Evolutionary conservation across 495 filamentous ascomycete species (phyloP).

Genomic region (Trichoderma virens): DNA sequence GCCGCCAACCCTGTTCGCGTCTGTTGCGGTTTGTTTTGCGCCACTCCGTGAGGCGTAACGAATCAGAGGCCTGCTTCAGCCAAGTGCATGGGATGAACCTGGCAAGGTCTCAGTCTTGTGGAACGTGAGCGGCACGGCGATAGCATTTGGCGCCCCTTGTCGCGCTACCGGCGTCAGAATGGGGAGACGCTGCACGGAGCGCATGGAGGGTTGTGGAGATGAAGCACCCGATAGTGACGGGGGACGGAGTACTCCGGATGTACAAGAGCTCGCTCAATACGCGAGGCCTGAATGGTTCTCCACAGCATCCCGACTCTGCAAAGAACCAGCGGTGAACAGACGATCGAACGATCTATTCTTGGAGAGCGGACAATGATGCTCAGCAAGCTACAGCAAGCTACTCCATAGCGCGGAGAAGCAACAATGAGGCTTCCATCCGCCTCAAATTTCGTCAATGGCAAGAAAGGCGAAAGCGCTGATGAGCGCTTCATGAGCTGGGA

Average conservation of each 20-base stretch:
- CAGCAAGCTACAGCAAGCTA: not conserved
- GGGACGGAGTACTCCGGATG: conserved; percentile 9
- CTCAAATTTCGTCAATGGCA: too few species aligned
- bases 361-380: not conserved
- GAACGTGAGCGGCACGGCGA: conserved; percentile 8
- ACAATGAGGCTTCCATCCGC: not conserved
- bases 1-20: conserved; percentile 7
- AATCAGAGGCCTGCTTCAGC: not conserved
- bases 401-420: not conserved
- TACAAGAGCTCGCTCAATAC: conserved; percentile 3
- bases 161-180: conserved; percentile 9
- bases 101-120: conserved; percentile 5
- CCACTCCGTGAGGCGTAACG: not conserved
- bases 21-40: conserved; percentile 7
- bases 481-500: not conserved
- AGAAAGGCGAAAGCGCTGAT: not conserved
- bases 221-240: conserved; percentile 7
- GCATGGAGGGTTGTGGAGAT: conserved; percentile 6
- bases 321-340: conserved; percentile 5
- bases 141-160: conserved; percentile 8
- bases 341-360: conserved; percentile 8
- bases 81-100: not conserved
- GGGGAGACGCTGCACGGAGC: conserved; percentile 6
- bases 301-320: conserved; percentile 7
- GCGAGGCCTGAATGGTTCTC: not conserved